Evolutionary conservation across 345 rosid species (phyloP).

Genomic region (Gossypium arboreum): DNA sequence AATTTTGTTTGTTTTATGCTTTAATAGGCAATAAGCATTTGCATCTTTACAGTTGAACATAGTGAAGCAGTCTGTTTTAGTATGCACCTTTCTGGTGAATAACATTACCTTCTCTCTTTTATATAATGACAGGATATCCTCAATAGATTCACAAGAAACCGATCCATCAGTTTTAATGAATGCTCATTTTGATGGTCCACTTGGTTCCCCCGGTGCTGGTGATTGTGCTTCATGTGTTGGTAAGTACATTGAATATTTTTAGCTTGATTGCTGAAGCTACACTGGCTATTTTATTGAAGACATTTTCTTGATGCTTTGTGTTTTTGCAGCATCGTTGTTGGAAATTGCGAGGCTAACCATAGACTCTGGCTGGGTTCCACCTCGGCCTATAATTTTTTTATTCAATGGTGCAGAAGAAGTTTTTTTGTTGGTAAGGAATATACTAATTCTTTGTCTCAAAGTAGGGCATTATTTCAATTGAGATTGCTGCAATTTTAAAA

Average conservation of each 20-base stretch:
- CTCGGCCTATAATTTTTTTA: constrained; percentile 81
- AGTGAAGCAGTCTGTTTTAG: background rate
- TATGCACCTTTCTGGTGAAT: background rate
- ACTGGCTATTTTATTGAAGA: background rate
- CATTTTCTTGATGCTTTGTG: constrained; percentile 16
- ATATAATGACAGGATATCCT: constrained; percentile 62
- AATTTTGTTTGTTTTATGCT: background rate
- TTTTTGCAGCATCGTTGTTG: constrained; percentile 76
- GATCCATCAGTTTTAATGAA: constrained; percentile 83
- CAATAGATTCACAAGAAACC: constrained; percentile 50
- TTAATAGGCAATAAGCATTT: background rate
- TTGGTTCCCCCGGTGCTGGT: constrained; percentile 95
- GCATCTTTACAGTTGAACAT: background rate
- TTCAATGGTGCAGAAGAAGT: constrained; percentile 97
- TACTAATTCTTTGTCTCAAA: background rate
- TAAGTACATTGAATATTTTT: constrained; percentile 29
- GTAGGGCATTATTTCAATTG: background rate
- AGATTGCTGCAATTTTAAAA: background rate
- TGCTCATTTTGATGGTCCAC: constrained; percentile 93
- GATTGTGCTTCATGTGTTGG: constrained; percentile 99
- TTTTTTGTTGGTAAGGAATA: constrained; percentile 66
- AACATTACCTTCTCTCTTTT: constrained; percentile 10
- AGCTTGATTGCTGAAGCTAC: constrained; percentile 6
- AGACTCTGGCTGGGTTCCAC: constrained; percentile 84
- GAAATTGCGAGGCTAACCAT: constrained; percentile 78